phyloP scores from a whole-genome alignment of 202 grass and related monocot species.

The Saccharum hybrid region DNA sequence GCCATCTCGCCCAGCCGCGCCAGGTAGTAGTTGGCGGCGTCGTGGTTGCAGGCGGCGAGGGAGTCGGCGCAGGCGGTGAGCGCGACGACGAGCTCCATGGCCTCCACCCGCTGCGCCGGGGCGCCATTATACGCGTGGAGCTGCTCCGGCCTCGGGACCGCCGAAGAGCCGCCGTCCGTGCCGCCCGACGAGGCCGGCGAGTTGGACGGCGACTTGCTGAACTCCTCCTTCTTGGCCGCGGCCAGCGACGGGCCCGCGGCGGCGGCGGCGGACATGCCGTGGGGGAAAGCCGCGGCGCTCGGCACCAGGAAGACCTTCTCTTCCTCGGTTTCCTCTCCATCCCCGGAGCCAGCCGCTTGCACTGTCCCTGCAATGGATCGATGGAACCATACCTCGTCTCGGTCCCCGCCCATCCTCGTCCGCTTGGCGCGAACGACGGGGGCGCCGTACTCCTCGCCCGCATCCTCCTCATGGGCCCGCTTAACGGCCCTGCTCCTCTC shows the following conservation, averaged over 20 bases:
- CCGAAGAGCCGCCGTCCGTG: slow-evolving; percentile 56
- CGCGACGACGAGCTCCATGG: slow-evolving; percentile 67
- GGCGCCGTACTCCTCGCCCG: slow-evolving; percentile 51
- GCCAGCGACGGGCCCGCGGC: slow-evolving; percentile 49
- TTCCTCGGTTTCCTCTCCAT: slow-evolving; percentile 54
- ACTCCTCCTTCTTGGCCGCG: slow-evolving; percentile 60
- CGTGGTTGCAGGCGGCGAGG: slow-evolving; percentile 55
- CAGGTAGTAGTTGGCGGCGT: slow-evolving; percentile 67
- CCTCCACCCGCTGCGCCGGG: slow-evolving; percentile 20
- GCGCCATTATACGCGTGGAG: not conserved
- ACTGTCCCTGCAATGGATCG: slow-evolving; percentile 59
- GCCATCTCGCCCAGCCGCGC: slow-evolving; percentile 70
- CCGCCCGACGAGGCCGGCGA: slow-evolving; percentile 68
- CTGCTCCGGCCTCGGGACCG: not conserved
- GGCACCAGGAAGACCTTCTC: slow-evolving; percentile 83
- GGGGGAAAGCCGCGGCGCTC: slow-evolving; percentile 60
- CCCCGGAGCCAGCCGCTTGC: slow-evolving; percentile 36
- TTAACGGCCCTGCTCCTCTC: slow-evolving; percentile 55
- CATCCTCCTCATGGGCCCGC: slow-evolving; percentile 65
- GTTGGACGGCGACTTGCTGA: slow-evolving; percentile 14
- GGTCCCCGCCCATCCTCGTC: slow-evolving; percentile 54
- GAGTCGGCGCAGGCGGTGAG: slow-evolving; percentile 74
- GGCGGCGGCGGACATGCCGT: slow-evolving; percentile 51
- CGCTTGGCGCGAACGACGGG: slow-evolving; percentile 72
- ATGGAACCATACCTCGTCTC: slow-evolving; percentile 87